Evolutionary conservation across 2,329 filamentous ascomycete species (phyloP).

Genomic region (Xylariaceae sp.): DNA sequence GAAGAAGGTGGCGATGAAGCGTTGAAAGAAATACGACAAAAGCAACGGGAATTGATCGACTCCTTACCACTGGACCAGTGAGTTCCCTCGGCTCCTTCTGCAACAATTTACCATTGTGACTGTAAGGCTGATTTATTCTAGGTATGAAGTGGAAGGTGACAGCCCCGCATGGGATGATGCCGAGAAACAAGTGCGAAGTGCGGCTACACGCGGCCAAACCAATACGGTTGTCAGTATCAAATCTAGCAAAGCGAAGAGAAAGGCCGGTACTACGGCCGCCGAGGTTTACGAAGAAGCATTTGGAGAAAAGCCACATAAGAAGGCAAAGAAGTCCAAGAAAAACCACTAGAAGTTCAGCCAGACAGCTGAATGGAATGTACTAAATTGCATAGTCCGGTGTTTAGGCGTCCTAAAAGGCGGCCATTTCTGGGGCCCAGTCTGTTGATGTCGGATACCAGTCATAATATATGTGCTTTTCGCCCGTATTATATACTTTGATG

Average conservation of each 20-base stretch:
- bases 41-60: constrained; percentile 85
- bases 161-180: constrained; percentile 62
- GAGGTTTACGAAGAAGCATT: constrained; percentile 61
- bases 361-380: constrained; percentile 2
- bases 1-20: constrained; percentile 78
- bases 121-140: constrained; percentile 29
- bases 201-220: constrained; percentile 51
- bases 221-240: constrained; percentile 75
- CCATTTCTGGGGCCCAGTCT: constrained; percentile 1
- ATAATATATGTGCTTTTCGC: not conserved
- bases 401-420: constrained; percentile 14
- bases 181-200: constrained; percentile 68
- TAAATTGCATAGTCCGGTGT: constrained; percentile 18
- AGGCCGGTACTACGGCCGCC: constrained; percentile 55
- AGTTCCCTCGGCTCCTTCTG: constrained; percentile 34
- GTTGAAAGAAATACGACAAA: constrained; percentile 64
- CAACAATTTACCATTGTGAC: constrained; percentile 5
- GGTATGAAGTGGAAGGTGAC: constrained; percentile 62
- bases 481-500: too few species aligned
- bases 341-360: constrained; percentile 10
- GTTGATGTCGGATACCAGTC: constrained; percentile 2
- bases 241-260: constrained; percentile 71
- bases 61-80: constrained; percentile 83
- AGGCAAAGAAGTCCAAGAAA: constrained; percentile 53
- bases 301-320: constrained; percentile 47